Conservation (phyloP, 1,284 basidiomycete species). For the Tilletia walkeri region DNA sequence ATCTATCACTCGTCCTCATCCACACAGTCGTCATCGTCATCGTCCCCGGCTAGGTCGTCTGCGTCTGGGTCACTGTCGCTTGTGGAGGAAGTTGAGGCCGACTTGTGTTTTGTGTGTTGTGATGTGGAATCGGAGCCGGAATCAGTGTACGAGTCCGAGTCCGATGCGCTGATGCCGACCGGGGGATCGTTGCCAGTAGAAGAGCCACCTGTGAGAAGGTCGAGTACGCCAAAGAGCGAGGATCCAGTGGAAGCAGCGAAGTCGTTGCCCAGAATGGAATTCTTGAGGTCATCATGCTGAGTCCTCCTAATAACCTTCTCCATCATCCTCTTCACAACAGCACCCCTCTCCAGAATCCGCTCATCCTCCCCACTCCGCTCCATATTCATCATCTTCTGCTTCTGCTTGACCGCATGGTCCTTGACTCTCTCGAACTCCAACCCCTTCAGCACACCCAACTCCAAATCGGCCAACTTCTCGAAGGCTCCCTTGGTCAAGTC, state of each 20-base stretch:
- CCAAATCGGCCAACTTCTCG: slow-evolving; percentile 16
- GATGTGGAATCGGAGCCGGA: neutral
- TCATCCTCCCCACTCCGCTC: no score
- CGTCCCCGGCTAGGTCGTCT: neutral
- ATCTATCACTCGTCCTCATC: neutral
- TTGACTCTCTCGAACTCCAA: slow-evolving; percentile 2
- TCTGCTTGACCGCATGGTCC: neutral
- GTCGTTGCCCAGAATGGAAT: slow-evolving; percentile 2
- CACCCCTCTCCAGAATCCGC: no score
- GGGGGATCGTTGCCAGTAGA: neutral
- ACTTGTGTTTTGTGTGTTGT: no score
- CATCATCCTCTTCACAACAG: no score
- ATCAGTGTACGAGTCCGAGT: neutral
- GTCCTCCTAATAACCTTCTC: neutral
- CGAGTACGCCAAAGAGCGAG: neutral
- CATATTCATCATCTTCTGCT: no score
- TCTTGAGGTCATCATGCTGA: neutral
- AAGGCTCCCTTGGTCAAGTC: slow-evolving; percentile 17
- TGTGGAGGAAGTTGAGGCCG: no score
- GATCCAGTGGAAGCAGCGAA: neutral
- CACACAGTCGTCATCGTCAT: neutral
- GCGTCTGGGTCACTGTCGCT: neutral
- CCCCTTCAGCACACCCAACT: slow-evolving; percentile 9
- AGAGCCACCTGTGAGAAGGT: neutral
- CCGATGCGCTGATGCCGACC: neutral